phyloP scores from a whole-genome alignment of 371 early-diverging fungal genomes.

The Syncephalastrum contaminatum region DNA sequence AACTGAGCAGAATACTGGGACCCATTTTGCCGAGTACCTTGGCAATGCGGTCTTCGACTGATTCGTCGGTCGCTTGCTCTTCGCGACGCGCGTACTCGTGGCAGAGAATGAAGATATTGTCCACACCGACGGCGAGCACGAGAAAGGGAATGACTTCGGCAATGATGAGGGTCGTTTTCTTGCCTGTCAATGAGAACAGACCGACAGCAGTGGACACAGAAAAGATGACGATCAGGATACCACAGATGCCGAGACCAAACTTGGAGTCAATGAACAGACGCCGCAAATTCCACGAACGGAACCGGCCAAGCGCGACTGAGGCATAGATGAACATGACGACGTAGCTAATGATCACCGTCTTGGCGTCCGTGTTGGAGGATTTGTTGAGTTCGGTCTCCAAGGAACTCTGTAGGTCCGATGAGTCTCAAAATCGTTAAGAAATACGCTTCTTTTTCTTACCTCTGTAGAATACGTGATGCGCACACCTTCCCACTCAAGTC shows the following conservation, averaged over 20 bases:
- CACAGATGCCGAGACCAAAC: constrained; percentile 65
- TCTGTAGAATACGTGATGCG: constrained; percentile 71
- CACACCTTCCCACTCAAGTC: constrained; percentile 51
- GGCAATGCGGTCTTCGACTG: constrained; percentile 57
- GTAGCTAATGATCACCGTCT: constrained; percentile 65
- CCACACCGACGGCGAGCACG: constrained; percentile 80
- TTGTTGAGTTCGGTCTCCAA: constrained; percentile 69
- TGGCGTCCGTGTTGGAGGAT: constrained; percentile 66
- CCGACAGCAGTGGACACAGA: constrained; percentile 72
- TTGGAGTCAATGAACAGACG: constrained; percentile 68
- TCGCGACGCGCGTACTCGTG: constrained; percentile 64
- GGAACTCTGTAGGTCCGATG: constrained; percentile 37
- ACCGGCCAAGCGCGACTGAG: constrained; percentile 63
- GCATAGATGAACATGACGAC: constrained; percentile 77
- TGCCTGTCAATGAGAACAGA: constrained; percentile 63
- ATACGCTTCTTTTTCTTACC: constrained; percentile 21
- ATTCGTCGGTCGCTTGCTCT: constrained; percentile 25
- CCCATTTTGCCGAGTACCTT: constrained; percentile 67
- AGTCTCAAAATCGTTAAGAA: constrained; percentile 2
- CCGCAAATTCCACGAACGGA: constrained; percentile 41
- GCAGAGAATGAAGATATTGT: constrained; percentile 77
- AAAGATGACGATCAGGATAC: constrained; percentile 71
- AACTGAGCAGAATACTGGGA: constrained; percentile 69
- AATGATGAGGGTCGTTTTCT: constrained; percentile 72
- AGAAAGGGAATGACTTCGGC: constrained; percentile 83